Evolutionary conservation across 371 early-diverging fungal genomes (phyloP).

Genomic region (Fennellomyces sp.): DNA sequence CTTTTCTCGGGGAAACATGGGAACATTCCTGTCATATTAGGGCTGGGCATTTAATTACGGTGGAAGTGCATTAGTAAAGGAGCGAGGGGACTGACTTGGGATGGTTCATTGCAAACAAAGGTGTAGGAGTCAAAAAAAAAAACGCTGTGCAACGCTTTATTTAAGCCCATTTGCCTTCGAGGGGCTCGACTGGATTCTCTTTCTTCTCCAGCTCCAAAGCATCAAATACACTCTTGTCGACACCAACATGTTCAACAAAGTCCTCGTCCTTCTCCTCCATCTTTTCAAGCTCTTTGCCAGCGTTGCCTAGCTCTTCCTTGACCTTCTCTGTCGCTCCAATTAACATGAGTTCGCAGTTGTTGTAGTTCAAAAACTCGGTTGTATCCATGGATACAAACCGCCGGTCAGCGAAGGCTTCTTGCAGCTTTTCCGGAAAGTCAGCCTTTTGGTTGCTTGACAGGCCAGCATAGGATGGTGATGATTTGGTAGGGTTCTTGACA

Average conservation of each 20-base stretch:
- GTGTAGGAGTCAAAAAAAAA: too few relatives aligned
- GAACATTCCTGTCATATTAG: neutral
- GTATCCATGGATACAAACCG: constrained; percentile 32
- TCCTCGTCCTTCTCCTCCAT: constrained; percentile 30
- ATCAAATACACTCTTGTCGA: constrained; percentile 25
- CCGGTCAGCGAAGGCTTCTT: constrained; percentile 26
- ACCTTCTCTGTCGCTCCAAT: constrained; percentile 43
- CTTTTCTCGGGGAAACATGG: neutral
- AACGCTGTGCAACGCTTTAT: too few relatives aligned
- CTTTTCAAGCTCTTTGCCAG: constrained; percentile 30
- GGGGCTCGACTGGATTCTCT: constrained; percentile 24
- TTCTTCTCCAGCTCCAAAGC: constrained; percentile 25
- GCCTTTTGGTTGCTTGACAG: constrained; percentile 28
- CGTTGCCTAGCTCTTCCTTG: constrained; percentile 32
- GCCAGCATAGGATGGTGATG: constrained; percentile 27
- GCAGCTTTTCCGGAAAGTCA: constrained; percentile 22
- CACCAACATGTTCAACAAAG: constrained; percentile 18
- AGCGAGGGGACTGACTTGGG: too few relatives aligned
- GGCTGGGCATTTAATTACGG: too few relatives aligned
- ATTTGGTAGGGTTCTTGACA: constrained; percentile 41
- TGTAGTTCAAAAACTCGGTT: constrained; percentile 39
- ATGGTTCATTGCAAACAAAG: too few relatives aligned
- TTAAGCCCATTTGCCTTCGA: constrained; percentile 41
- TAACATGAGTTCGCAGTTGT: constrained; percentile 35
- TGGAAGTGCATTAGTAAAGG: too few relatives aligned